Percentiles rank a stretch among this genome's conserved stretches.
Conservation (phyloP, 164 flowering plant species). For the Amborella trichopoda region DNA sequence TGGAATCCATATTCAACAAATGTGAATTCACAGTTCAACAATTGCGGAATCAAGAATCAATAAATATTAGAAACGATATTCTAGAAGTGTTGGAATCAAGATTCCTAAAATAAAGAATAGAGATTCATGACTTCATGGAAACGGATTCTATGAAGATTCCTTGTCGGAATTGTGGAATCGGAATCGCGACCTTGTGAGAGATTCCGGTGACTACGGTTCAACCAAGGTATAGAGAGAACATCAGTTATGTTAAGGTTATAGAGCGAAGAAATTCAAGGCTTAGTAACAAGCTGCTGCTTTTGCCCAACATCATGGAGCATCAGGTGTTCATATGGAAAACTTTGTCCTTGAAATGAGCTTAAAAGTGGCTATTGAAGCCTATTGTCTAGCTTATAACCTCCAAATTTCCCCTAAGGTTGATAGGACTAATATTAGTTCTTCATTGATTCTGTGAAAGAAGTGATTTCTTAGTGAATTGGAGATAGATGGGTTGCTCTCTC, state of each 20-base stretch:
- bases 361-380: conserved; percentile 62
- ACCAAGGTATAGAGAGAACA: conserved; percentile 72
- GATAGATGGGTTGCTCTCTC: conserved; percentile 56
- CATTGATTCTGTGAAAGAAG: conserved; percentile 57
- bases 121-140: too few species aligned
- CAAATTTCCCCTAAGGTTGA: conserved; percentile 74
- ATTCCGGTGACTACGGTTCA: too few species aligned
- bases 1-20: too few species aligned
- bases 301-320: conserved; percentile 38
- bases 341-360: conserved; percentile 45
- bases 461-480: conserved; percentile 54
- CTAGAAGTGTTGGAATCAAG: too few species aligned
- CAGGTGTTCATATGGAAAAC: conserved; percentile 23
- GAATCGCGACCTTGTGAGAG: too few species aligned
- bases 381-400: conserved; percentile 62
- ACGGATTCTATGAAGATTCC: too few species aligned
- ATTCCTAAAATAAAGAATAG: too few species aligned
- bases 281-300: conserved; percentile 57
- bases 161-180: too few species aligned
- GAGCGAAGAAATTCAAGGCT: conserved; percentile 80
- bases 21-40: too few species aligned
- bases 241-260: conserved; percentile 55
- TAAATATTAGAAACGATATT: too few species aligned
- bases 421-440: conserved; percentile 60
- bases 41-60: too few species aligned